Percentiles rank a stretch among this genome's conserved stretches.
Conservation (phyloP, 371 early-diverging fungal genomes). For the Catenaria anguillulae region DNA sequence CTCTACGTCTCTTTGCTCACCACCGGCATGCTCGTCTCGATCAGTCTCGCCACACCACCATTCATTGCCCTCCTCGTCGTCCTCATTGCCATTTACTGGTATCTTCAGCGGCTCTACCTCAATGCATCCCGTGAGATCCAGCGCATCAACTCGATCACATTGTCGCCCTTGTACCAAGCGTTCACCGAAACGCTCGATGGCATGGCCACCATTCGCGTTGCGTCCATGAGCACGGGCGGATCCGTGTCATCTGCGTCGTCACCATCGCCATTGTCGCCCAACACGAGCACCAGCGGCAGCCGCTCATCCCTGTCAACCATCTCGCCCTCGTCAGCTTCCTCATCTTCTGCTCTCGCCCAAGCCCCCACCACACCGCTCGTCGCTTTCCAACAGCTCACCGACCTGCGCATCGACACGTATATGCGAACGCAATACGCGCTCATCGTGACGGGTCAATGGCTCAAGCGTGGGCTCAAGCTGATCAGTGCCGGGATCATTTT, state of each 20-base stretch:
- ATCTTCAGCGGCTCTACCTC: neutral
- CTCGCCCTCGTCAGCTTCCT: no score
- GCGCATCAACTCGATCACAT: slow-evolving; percentile 28
- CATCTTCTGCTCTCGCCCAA: no score
- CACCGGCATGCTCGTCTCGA: neutral
- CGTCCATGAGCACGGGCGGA: slow-evolving; percentile 34
- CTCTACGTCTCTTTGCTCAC: slow-evolving; percentile 12
- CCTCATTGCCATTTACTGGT: neutral
- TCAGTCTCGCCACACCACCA: neutral
- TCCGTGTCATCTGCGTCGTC: no score
- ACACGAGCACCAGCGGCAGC: no score
- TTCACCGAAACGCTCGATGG: slow-evolving; percentile 40
- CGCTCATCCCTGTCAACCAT: no score
- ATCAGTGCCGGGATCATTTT: slow-evolving; percentile 36
- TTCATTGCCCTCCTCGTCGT: neutral
- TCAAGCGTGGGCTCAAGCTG: no score
- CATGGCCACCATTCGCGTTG: slow-evolving; percentile 35
- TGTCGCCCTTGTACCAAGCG: slow-evolving; percentile 30
- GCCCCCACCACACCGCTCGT: no score
- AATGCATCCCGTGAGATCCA: slow-evolving; percentile 31
- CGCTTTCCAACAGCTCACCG: no score
- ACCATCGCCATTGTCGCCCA: no score
- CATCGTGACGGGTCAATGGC: no score
- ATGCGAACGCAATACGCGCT: no score
- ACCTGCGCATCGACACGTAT: no score